Evolutionary conservation across 345 rosid genomes (phyloP), one percentile per base, ranked within the genome.

Genomic region (Citrus cavaleriei): DNA sequence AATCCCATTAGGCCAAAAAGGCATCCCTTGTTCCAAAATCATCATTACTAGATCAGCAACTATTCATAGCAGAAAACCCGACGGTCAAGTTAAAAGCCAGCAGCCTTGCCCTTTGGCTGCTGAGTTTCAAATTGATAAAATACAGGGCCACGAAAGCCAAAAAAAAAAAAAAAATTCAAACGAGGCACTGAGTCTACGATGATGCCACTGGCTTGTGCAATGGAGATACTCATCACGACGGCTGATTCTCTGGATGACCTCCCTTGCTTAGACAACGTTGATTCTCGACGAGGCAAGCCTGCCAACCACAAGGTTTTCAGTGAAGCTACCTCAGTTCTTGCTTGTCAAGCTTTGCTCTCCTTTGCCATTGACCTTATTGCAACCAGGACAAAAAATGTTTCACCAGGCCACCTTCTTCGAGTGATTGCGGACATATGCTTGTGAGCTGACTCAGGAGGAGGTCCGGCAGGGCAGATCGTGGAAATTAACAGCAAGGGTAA

Each of bases 161-260:
- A 81, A 85, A 5, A 76, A 21, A 8, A 87, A 38, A 8, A 38
- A 8, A 7, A 7, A 38, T 0, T 38, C 89, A 7, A 90, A 90
- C 87, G 81, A 81, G 71, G 90, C 92, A n/a, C 64, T 89, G 40
- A 37, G 2, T 37, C 40, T 37, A 37, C 40, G 40, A 1, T 37
- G 0, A 84, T 92, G 88, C 90, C 94, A 7, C 62, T 81, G 7
- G 94, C 93, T 21, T 89, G 94, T 27, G 93, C 93, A 21, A 59
- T 90, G 16, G 94, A 92, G 81, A 92, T 92, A 92, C 86, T 89
- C 58, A 89, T 87, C 60, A 85, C 93, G 1, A 81, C 86, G 91
- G 85, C 91, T 13, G 16, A 42, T 10, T 10, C 6, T 42, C 51
- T 42, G 51, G 51, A 42, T 12, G 51, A 10, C 51, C 51, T 42